Evolutionary conservation across 306 rosid genomes (phyloP).

Genomic region (Ammopiptanthus mongolicus): DNA sequence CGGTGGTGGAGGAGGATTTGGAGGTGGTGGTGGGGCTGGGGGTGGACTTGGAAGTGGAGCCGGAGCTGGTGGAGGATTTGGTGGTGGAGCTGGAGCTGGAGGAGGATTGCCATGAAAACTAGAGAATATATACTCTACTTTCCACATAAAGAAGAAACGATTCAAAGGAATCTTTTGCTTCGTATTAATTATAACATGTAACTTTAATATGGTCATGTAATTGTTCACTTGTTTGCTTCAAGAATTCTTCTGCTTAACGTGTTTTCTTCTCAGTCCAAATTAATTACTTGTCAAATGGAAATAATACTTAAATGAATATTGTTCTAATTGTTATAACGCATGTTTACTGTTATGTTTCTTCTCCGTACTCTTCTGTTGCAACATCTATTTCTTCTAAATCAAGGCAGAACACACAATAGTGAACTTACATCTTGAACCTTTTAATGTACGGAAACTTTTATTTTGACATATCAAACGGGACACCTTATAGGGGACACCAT

Average conservation of each 20-base stretch:
- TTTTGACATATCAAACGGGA: too few relatives aligned
- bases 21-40: constrained; percentile 17
- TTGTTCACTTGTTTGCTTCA: constrained; percentile 9
- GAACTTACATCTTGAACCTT: not conserved
- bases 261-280: not conserved
- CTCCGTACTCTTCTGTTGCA: not conserved
- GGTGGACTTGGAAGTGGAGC: constrained; percentile 37
- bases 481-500: too few relatives aligned
- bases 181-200: not conserved
- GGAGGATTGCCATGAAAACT: constrained; percentile 54
- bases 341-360: not conserved
- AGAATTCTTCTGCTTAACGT: not conserved
- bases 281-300: not conserved
- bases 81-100: constrained; percentile 51
- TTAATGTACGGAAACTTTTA: not conserved
- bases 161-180: not conserved
- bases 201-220: not conserved
- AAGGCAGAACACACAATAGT: too few relatives aligned
- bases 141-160: not conserved
- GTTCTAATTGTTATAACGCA: not conserved
- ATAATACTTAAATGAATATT: constrained; percentile 5
- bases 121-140: not conserved
- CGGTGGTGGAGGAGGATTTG: constrained; percentile 48
- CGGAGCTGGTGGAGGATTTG: constrained; percentile 61
- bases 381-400: not conserved